These are phyloP conservation scores for Pseudonectria buxi DNA, from an alignment of 2,329 filamentous ascomycete species.

Conservation along the genomic window DNA sequence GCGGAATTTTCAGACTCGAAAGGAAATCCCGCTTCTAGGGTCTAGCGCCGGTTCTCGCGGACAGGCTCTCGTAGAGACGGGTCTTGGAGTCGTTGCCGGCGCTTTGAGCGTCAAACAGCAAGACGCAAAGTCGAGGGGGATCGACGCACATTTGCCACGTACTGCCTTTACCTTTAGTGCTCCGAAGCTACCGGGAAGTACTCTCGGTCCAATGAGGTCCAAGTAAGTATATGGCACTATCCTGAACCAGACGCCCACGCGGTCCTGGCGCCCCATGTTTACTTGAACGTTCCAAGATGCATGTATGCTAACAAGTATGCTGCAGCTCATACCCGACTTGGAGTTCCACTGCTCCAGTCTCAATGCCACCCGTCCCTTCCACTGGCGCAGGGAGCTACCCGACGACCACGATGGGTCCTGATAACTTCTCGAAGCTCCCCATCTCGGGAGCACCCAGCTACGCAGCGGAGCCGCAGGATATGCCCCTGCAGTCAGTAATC, in stretches of 20 bases:
- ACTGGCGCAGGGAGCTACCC: slow-evolving; percentile 42
- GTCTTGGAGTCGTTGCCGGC: slow-evolving; percentile 53
- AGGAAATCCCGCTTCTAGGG: slow-evolving; percentile 81
- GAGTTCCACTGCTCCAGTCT: slow-evolving; percentile 38
- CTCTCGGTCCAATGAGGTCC: slow-evolving; percentile 48
- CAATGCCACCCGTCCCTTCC: slow-evolving; percentile 43
- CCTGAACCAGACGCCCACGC: not conserved
- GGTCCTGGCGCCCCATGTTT: no score
- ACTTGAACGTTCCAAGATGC: not conserved
- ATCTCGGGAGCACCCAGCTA: slow-evolving; percentile 42
- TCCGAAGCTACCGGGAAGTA: slow-evolving; percentile 47
- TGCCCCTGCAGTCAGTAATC: slow-evolving; percentile 48
- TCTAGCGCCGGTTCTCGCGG: slow-evolving; percentile 70
- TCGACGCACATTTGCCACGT: slow-evolving; percentile 50
- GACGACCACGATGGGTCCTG: slow-evolving; percentile 42
- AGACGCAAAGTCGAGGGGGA: slow-evolving; percentile 42
- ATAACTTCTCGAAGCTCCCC: slow-evolving; percentile 48
- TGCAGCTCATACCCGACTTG: slow-evolving; percentile 54
- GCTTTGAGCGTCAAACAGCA: slow-evolving; percentile 48
- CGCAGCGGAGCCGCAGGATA: slow-evolving; percentile 45
- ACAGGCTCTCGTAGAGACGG: slow-evolving; percentile 63
- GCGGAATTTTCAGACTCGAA: slow-evolving; percentile 88
- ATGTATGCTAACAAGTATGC: slow-evolving; percentile 20
- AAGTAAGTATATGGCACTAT: slow-evolving; percentile 43
- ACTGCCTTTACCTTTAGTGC: slow-evolving; percentile 53